These are phyloP conservation scores for Nemania bipapillata DNA, from an alignment of 2,329 filamentous ascomycete genomes.

Conservation along the genomic window DNA sequence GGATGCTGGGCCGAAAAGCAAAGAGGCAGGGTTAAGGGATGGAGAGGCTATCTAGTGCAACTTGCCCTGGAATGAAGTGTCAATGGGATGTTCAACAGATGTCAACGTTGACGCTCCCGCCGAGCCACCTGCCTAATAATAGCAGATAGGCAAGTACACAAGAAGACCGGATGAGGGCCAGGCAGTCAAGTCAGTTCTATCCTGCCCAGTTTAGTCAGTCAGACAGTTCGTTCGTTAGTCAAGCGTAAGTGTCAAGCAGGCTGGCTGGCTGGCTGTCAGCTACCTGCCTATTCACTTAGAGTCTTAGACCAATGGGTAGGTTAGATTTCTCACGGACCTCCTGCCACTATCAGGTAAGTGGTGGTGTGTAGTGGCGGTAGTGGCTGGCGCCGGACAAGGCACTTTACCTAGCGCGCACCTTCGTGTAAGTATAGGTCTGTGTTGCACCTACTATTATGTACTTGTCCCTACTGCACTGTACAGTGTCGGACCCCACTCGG, in stretches of 20 bases:
- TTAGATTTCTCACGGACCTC: slow-evolving; percentile 16
- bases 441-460: too few species aligned
- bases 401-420: neutral
- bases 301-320: neutral
- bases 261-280: slow-evolving; percentile 16
- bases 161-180: slow-evolving; percentile 11
- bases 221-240: too few species aligned
- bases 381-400: slow-evolving; percentile 5
- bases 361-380: slow-evolving; percentile 8
- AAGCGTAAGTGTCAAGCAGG: too few species aligned
- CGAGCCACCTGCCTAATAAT: slow-evolving; percentile 26
- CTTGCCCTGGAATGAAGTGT: slow-evolving; percentile 14
- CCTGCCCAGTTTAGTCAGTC: too few species aligned
- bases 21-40: slow-evolving; percentile 27
- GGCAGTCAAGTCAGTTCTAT: too few species aligned
- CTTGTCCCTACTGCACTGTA: neutral
- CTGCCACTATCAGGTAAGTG: neutral
- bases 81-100: slow-evolving; percentile 6
- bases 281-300: neutral
- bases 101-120: slow-evolving; percentile 10
- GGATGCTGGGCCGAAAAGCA: slow-evolving; percentile 32
- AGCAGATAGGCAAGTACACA: neutral
- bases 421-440: neutral
- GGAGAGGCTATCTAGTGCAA: neutral
- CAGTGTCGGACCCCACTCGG: slow-evolving; percentile 36